Percentiles rank a stretch among this genome's conserved stretches.
These are phyloP conservation scores for Pezicula carpinea DNA, from an alignment of 2,329 filamentous ascomycete genomes.

Conservation along the genomic window DNA sequence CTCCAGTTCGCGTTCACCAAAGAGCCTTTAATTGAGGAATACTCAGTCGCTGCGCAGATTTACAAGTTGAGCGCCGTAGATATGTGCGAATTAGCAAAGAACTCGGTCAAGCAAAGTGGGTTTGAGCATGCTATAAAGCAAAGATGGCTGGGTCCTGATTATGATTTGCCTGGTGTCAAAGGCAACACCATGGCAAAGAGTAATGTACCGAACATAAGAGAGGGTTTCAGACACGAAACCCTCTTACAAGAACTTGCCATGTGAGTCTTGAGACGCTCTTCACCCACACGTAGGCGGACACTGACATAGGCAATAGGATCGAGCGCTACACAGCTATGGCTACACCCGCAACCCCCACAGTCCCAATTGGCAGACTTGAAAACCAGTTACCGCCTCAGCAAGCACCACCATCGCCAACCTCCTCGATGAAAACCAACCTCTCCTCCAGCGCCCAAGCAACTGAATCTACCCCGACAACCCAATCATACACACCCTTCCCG, in stretches of 20 bases:
- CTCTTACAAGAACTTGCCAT: conserved; percentile 77
- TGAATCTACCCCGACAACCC: conserved; percentile 13
- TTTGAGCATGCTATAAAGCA: conserved; percentile 88
- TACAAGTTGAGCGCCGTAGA: conserved; percentile 96
- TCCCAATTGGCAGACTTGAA: conserved; percentile 24
- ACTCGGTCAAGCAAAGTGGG: conserved; percentile 90
- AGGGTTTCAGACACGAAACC: conserved; percentile 85
- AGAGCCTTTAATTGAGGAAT: conserved; percentile 96
- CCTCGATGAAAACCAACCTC: conserved; percentile 28
- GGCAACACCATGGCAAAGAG: conserved; percentile 95
- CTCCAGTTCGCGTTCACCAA: conserved; percentile 98
- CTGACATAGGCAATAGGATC: conserved; percentile 26
- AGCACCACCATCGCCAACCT: conserved; percentile 26
- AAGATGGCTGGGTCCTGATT: conserved; percentile 82
- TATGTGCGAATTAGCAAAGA: conserved; percentile 97
- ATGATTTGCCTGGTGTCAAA: conserved; percentile 68
- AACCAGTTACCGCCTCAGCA: conserved; percentile 14
- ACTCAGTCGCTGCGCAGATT: conserved; percentile 95
- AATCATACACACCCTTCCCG: conserved; percentile 26
- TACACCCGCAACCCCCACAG: conserved; percentile 17
- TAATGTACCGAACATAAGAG: conserved; percentile 89
- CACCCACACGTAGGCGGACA: neutral
- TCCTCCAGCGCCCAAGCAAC: conserved; percentile 17
- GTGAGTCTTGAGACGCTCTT: conserved; percentile 51
- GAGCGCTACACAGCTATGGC: conserved; percentile 27